Percentiles rank a stretch among this genome's conserved stretches.
phyloP scores from a whole-genome alignment of 176 grass and related monocot genomes.

The Neostapfia colusana region DNA sequence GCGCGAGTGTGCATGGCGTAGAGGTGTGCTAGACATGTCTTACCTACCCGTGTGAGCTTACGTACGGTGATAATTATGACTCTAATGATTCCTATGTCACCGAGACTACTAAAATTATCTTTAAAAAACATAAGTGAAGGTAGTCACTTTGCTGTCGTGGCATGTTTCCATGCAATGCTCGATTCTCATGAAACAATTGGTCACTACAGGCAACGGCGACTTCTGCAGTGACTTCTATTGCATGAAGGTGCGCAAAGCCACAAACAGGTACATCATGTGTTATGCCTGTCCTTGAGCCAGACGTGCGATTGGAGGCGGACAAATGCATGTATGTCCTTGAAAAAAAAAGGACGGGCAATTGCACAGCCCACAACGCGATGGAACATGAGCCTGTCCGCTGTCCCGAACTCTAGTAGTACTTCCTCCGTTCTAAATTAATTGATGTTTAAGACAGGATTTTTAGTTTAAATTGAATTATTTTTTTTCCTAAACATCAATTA shows the following conservation, averaged over 20 bases:
- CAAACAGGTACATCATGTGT: not conserved
- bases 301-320: not conserved
- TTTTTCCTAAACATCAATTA: too few species aligned
- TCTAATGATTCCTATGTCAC: not conserved
- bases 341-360: not conserved
- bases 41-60: too few species aligned
- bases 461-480: too few species aligned
- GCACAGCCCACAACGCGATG: not conserved
- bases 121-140: not conserved
- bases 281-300: not conserved
- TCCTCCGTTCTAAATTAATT: too few species aligned
- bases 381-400: conserved; percentile 40
- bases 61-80: too few species aligned
- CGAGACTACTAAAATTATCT: not conserved
- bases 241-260: too few species aligned
- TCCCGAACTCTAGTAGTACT: not conserved
- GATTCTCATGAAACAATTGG: not conserved
- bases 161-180: not conserved
- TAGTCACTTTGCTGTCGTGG: not conserved
- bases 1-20: too few species aligned
- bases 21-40: too few species aligned
- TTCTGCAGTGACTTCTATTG: not conserved
- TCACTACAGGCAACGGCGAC: not conserved
- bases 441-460: too few species aligned
- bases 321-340: conserved; percentile 10